Conservation (phyloP, 2,329 filamentous ascomycete genomes). For the Colletotrichum sp. region DNA sequence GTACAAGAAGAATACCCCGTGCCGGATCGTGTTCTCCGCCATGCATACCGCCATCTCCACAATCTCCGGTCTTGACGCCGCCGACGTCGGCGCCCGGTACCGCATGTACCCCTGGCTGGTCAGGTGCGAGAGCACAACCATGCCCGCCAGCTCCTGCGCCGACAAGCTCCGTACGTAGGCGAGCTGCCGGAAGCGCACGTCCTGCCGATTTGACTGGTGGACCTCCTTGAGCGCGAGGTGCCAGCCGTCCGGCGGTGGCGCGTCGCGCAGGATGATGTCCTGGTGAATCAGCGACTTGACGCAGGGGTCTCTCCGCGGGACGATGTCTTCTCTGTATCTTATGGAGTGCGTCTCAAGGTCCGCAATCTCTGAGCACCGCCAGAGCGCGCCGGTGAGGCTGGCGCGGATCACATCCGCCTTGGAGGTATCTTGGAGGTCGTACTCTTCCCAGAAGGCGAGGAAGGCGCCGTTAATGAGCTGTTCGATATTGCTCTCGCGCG, state of each 20-base stretch:
- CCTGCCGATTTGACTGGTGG: conserved; percentile 5
- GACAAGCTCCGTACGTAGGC: not conserved
- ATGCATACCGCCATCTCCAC: conserved; percentile 18
- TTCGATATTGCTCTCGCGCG: conserved; percentile 11
- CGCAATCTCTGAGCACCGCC: conserved; percentile 13
- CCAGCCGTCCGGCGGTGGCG: conserved; percentile 8
- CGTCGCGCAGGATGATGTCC: conserved; percentile 8
- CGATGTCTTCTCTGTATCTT: conserved; percentile 6
- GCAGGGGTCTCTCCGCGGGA: not conserved
- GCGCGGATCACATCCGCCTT: not conserved
- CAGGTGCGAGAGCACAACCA: conserved; percentile 8
- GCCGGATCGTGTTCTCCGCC: conserved; percentile 17
- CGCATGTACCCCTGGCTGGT: conserved; percentile 16
- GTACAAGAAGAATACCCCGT: conserved; percentile 20
- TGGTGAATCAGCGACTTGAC: conserved; percentile 18
- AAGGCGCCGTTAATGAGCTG: conserved; percentile 8
- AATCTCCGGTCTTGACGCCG: not conserved
- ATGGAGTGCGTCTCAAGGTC: conserved; percentile 21
- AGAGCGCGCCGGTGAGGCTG: conserved; percentile 9
- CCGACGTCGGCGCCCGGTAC: not conserved
- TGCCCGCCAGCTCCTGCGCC: conserved; percentile 6
- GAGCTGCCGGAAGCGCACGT: conserved; percentile 12
- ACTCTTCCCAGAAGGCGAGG: conserved; percentile 13
- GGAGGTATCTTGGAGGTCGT: conserved; percentile 1
- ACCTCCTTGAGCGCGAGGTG: conserved; percentile 10